Percentiles rank a stretch among this genome's conserved stretches.
These are phyloP conservation scores for Crucibulum laeve DNA, from an alignment of 768 basidiomycete species.

Conservation along the genomic window DNA sequence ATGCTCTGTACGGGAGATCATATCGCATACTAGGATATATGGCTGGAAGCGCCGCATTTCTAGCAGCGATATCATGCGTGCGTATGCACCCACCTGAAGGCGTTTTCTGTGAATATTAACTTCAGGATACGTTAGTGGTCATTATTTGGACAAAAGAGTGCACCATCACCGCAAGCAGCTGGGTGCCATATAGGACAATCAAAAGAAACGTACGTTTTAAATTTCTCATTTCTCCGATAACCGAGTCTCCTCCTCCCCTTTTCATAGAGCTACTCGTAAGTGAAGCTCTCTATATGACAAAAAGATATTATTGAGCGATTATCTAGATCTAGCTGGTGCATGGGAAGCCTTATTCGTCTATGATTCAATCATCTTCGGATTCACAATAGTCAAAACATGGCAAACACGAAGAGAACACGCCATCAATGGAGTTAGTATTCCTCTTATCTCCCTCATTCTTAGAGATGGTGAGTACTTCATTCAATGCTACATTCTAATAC, in stretches of 20 bases:
- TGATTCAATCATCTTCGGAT: constrained; percentile 40
- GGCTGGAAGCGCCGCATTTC: constrained; percentile 21
- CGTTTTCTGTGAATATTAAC: not conserved
- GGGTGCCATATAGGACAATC: constrained; percentile 33
- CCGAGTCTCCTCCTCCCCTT: not conserved
- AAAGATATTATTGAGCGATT: not conserved
- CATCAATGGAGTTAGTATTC: constrained; percentile 19
- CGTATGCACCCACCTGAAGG: constrained; percentile 11
- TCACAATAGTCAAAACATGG: constrained; percentile 46
- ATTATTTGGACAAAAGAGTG: constrained; percentile 32
- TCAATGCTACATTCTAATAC: not conserved
- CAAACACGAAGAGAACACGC: constrained; percentile 22
- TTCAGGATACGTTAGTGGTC: constrained; percentile 31
- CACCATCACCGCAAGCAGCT: constrained; percentile 12
- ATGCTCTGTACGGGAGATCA: constrained; percentile 43
- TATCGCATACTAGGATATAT: constrained; percentile 30
- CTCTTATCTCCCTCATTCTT: constrained; percentile 36
- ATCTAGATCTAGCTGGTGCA: constrained; percentile 29
- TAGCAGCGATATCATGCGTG: constrained; percentile 31
- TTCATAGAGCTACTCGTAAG: constrained; percentile 14
- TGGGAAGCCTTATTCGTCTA: constrained; percentile 52
- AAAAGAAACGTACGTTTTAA: constrained; percentile 20
- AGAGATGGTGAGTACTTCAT: constrained; percentile 40
- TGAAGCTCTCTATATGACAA: not conserved
- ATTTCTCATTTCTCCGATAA: constrained; percentile 1